Evolutionary conservation across 192 early-diverging fungal species (phyloP), one percentile per base, ranked within the genome.

Genomic region (Mortierella claussenii): DNA sequence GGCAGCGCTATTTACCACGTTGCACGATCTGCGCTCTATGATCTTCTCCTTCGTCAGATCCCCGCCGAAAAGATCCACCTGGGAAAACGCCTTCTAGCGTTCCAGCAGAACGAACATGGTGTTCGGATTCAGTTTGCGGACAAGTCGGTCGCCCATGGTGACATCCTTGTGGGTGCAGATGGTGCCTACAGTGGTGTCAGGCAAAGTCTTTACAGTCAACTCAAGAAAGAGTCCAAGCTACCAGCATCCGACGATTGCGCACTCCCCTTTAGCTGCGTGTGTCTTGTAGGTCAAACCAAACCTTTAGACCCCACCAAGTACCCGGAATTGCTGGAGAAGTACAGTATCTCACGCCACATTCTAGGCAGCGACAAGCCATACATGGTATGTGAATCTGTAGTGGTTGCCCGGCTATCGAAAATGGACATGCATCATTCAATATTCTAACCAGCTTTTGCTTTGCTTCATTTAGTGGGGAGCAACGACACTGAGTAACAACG

Each of bases 151-250:
- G 0, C 15, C 43, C 45, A 69, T 7, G 67, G 67, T 2, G 49
- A 59, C 12, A 52, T 69, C 12, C 40, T 69, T 33, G 67, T 68
- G 0, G 65, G 65, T 0, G 54, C 55, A 17, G 65, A 68, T 30
- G 65, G 65, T 7, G 55, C 55, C 2, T 50, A 60, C 33, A 58
- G 55, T n/a, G 47, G 34, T 8, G 57, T 69, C 15, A 48, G 67
- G 0, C 57, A 69, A 36, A 32, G 37, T 53, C 10, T 60, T 11
- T 69, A 60, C 27, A 13, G 42, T 4, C 26, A 12, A 7, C 28
- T 69, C 12, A 40, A 43, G 37, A 30, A 27, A 21, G 26, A 45
- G 3, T 48, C 31, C 6, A 36, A 2, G 15, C 27, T 69, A 21
- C 51, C 56, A 1, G 15, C 23, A 1, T 24, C 36, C 17, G 67